These are phyloP conservation scores for Magnusiomyces suaveolens DNA, from an alignment of 1,139 yeast species.

Conservation along the genomic window DNA sequence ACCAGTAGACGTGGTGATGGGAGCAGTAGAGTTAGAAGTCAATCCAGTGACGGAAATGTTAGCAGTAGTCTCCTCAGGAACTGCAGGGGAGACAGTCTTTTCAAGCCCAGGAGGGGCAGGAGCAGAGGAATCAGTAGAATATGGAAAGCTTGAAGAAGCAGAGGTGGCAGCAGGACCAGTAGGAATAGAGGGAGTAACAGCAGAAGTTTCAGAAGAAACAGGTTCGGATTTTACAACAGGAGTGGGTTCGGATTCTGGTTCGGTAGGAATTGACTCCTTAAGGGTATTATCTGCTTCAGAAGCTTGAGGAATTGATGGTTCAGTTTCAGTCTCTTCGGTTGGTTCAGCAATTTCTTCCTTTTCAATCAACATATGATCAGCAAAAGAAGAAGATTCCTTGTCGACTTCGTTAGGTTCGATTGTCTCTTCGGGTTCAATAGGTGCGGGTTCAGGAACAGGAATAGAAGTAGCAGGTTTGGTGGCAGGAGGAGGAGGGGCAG, in stretches of 20 bases:
- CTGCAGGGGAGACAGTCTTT: slow-evolving; percentile 9
- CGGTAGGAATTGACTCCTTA: slow-evolving; percentile 4
- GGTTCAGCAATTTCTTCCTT: neutral
- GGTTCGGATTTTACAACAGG: slow-evolving; percentile 16
- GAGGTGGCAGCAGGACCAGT: slow-evolving; percentile 17
- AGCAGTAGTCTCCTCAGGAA: slow-evolving; percentile 14
- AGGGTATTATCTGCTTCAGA: slow-evolving; percentile 13
- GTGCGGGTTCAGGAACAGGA: slow-evolving; percentile 16
- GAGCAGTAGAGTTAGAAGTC: slow-evolving; percentile 4
- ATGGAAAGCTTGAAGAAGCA: slow-evolving; percentile 16
- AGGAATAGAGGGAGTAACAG: slow-evolving; percentile 19
- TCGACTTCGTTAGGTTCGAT: slow-evolving; percentile 5
- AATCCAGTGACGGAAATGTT: slow-evolving; percentile 15
- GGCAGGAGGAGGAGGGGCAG: slow-evolving; percentile 31
- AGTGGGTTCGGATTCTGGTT: slow-evolving; percentile 19
- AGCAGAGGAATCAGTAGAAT: slow-evolving; percentile 17
- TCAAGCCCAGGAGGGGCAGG: slow-evolving; percentile 16
- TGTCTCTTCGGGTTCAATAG: slow-evolving; percentile 12
- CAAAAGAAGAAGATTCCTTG: slow-evolving; percentile 16
- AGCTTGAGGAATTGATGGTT: slow-evolving; percentile 3
- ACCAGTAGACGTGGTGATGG: slow-evolving; percentile 10
- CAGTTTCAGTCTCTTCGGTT: neutral
- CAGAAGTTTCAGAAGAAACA: slow-evolving; percentile 5
- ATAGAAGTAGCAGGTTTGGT: slow-evolving; percentile 14
- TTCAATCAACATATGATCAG: neutral